Evolutionary conservation across 169 alveolate species (phyloP), one percentile per base, ranked within the genome.

Genomic region (Plasmodium gallinaceum): DNA sequence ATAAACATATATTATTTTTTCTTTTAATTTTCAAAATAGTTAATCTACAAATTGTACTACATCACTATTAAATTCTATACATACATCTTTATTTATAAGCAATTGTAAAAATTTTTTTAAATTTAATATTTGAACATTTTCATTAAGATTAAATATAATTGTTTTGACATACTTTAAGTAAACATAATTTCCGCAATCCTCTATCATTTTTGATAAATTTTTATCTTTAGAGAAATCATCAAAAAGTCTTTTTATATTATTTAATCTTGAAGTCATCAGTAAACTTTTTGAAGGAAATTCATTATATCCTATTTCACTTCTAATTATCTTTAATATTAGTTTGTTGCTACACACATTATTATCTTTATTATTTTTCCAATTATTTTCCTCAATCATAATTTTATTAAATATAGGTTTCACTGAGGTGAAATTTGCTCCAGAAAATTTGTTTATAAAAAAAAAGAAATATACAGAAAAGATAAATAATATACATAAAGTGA

Each of bases 41-140:
- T 20, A 7, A 20, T 24, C 54, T 64, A 37, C 69, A 46, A 57
- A 14, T 7, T 22, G n/a, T 18, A 54, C 22, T 3, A 45, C 83
- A 16, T 54, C 39, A 61, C 66, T 71, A 45, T 83, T 32, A 61
- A 83, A 83, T 51, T 83, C 91, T 12, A 83, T 72, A 20, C 85
- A 83, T 54, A 57, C 78, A 72, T 68, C 72, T 3, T 48, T 83
- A 48, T 57, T 69, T 52, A 83, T 54, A 20, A 83, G 72, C 18
- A 68, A 18, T 39, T 72, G 52, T 45, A 69, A 52, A 66, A 83
- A 54, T 7, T 20, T 69, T 37, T 45, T 39, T 52, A 83, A 68
- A 68, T 68, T 9, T 42, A 20, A 3, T 14, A 26, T 68, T 10
- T 83, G 22, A 45, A 46, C 83, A 83, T 83, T 66, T 52, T 83